These are phyloP conservation scores for Fusarium nodosum DNA, from an alignment of 2,329 filamentous ascomycete species.

Conservation along the genomic window DNA sequence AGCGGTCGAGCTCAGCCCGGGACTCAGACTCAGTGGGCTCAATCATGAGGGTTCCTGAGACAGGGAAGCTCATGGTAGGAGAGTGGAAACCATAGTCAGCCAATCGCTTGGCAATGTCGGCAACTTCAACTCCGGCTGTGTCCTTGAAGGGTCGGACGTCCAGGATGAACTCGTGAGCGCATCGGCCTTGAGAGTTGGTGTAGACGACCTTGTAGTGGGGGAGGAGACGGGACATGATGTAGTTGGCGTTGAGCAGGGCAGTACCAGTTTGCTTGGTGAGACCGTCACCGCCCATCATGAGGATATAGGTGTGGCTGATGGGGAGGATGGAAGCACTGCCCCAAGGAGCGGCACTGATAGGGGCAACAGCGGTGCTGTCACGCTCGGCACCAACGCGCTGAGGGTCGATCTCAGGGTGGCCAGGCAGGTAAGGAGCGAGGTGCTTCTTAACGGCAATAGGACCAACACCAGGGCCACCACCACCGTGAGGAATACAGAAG, in stretches of 20 bases:
- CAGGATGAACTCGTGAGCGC: conserved; percentile 97
- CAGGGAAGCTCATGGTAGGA: conserved; percentile 97
- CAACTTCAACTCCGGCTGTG: conserved; percentile 85
- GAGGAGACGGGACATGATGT: conserved; percentile 89
- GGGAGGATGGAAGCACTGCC: conserved; percentile 93
- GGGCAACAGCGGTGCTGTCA: conserved; percentile 65
- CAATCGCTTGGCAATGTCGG: conserved; percentile 94
- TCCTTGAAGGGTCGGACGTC: conserved; percentile 89
- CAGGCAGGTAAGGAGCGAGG: conserved; percentile 76
- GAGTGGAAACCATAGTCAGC: conserved; percentile 98
- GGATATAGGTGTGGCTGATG: conserved; percentile 95
- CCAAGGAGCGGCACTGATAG: conserved; percentile 72
- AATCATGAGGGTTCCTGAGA: conserved; percentile 96
- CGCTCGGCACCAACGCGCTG: conserved; percentile 54
- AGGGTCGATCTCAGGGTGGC: conserved; percentile 48
- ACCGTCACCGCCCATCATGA: conserved; percentile 83
- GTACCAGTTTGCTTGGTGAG: conserved; percentile 92
- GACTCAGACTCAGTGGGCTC: conserved; percentile 96
- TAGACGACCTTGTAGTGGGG: conserved; percentile 93
- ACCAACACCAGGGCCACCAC: conserved; percentile 92
- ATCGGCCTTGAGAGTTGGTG: conserved; percentile 89
- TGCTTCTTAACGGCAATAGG: conserved; percentile 93
- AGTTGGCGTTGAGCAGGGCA: conserved; percentile 94
- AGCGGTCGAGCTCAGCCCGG: conserved; percentile 92
- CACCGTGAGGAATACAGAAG: conserved; percentile 97